Evolutionary conservation across 1,284 basidiomycete genomes (phyloP).

Genomic region (Sphagnurus paluster): DNA sequence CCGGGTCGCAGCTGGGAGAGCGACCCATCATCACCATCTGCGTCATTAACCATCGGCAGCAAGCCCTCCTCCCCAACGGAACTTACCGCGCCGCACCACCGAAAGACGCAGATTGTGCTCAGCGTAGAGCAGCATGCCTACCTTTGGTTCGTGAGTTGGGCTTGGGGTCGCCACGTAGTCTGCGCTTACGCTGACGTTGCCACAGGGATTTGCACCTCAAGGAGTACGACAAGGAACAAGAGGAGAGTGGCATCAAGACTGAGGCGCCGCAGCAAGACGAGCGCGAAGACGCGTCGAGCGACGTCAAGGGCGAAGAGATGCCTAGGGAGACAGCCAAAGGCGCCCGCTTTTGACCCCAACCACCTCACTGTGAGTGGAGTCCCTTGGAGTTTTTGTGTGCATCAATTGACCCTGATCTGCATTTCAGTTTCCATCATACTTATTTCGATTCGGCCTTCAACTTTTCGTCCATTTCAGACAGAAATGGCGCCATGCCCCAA

Average conservation of each 20-base stretch:
- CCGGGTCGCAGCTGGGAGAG: no score
- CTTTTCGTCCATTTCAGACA: constrained; percentile 9
- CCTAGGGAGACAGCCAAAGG: constrained; percentile 5
- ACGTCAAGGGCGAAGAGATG: constrained; percentile 1
- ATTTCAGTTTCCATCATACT: constrained; percentile 22
- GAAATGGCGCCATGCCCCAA: constrained; percentile 40
- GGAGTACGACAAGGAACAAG: constrained; percentile 4
- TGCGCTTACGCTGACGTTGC: constrained; percentile 11
- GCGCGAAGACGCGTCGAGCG: background rate
- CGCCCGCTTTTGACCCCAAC: constrained; percentile 6
- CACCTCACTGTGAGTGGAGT: constrained; percentile 12
- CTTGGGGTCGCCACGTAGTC: constrained; percentile 7
- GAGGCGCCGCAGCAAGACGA: background rate
- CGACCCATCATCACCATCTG: constrained; percentile 23
- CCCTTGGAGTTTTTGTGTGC: background rate
- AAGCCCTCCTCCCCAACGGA: no score
- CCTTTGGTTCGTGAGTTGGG: constrained; percentile 29
- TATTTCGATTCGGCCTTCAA: constrained; percentile 19
- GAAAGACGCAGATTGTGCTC: no score
- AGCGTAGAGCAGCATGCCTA: constrained; percentile 28
- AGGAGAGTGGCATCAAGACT: background rate
- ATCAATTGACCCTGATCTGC: constrained; percentile 23
- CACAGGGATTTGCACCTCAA: constrained; percentile 11
- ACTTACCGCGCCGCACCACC: constrained; percentile 10
- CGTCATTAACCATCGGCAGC: no score